These are phyloP conservation scores for Ganoderma leucocontextum DNA, from an alignment of 1,284 basidiomycete species.

Conservation along the genomic window DNA sequence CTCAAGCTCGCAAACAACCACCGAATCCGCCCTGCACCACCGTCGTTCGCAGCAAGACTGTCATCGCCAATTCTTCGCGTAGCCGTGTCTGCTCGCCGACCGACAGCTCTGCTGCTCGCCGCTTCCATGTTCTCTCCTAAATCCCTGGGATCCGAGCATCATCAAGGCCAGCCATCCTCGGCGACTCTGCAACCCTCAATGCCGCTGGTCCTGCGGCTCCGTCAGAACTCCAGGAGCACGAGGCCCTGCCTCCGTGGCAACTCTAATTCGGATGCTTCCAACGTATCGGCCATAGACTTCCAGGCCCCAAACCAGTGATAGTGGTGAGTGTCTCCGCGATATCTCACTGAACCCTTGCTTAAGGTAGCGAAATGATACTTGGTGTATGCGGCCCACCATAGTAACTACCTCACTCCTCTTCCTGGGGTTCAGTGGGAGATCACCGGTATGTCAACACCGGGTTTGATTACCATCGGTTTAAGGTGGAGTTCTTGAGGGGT, in stretches of 20 bases:
- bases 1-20: neutral
- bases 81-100: neutral
- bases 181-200: neutral
- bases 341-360: neutral
- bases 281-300: constrained; percentile 10
- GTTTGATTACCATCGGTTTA: constrained; percentile 11
- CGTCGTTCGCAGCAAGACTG: neutral
- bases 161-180: neutral
- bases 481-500: neutral
- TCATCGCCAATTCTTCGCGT: neutral
- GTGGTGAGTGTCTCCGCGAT: constrained; percentile 14
- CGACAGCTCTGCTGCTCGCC: neutral
- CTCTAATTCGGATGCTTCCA: neutral
- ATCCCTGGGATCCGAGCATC: neutral
- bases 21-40: neutral
- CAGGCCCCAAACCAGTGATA: constrained; percentile 18
- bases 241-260: constrained; percentile 5
- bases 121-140: neutral
- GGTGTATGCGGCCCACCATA: neutral
- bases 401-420: constrained; percentile 1
- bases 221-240: neutral
- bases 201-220: neutral
- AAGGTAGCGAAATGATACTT: neutral
- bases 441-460: constrained; percentile 30
- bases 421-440: constrained; percentile 41